Percentiles rank a stretch among this genome's conserved stretches.
Evolutionary conservation across 2,329 filamentous ascomycete species (phyloP).

Genomic region (Cadophora gregata): DNA sequence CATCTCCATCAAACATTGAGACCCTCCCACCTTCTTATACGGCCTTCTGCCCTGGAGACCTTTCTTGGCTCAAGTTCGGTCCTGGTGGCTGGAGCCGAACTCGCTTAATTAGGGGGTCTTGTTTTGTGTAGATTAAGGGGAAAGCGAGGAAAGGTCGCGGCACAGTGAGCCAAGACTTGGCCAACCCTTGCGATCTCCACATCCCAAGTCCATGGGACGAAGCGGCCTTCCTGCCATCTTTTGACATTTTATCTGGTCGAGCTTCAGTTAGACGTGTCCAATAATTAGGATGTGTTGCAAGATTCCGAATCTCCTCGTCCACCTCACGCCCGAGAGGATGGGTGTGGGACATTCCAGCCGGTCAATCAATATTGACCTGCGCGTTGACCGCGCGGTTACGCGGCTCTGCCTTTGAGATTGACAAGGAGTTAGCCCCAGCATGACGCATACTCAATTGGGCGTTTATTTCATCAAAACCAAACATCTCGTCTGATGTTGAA

Average conservation of each 20-base stretch:
- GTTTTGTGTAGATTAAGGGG: constrained; percentile 2
- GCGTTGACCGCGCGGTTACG: neutral
- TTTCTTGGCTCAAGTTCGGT: neutral
- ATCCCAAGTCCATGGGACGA: neutral
- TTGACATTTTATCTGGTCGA: neutral
- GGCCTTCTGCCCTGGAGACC: neutral
- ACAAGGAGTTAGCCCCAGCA: neutral
- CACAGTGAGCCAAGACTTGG: constrained; percentile 2
- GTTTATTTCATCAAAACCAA: constrained; percentile 8
- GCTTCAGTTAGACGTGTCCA: neutral
- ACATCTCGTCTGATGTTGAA: constrained; percentile 8
- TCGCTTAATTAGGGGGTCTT: neutral
- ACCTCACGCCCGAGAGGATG: no score
- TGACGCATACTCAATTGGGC: neutral
- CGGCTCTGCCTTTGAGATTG: neutral
- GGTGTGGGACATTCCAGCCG: neutral
- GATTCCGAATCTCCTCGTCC: no score
- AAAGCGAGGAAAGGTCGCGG: neutral
- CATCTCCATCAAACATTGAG: neutral
- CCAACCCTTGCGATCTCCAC: neutral
- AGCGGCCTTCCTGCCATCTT: neutral
- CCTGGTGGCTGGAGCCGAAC: neutral
- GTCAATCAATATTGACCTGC: neutral
- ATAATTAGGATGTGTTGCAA: neutral
- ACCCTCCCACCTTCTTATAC: neutral